phyloP scores from a whole-genome alignment of 148 eudicot genomes.

The Dysphania ambrosioides region DNA sequence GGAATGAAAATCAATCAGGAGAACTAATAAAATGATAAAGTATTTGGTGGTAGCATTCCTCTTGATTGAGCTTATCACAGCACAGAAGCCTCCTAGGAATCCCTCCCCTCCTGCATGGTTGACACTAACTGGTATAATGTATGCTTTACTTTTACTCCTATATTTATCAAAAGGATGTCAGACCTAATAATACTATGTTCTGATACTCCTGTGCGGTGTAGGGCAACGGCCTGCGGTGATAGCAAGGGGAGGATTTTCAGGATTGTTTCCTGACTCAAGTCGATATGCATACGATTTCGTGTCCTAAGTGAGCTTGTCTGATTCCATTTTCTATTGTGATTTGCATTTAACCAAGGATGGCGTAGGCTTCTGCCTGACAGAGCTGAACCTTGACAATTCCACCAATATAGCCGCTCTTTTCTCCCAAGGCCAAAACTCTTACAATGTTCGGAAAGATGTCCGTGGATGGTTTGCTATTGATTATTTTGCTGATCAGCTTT shows the following conservation, averaged over 20 bases:
- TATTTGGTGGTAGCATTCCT: constrained; percentile 31
- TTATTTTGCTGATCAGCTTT: constrained; percentile 37
- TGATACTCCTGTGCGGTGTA: background rate
- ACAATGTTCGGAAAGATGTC: constrained; percentile 54
- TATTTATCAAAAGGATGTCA: no score
- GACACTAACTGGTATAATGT: constrained; percentile 40
- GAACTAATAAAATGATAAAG: constrained; percentile 33
- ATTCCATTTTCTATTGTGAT: constrained; percentile 55
- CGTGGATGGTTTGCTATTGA: constrained; percentile 75
- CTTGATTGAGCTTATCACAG: constrained; percentile 24
- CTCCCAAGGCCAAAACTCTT: constrained; percentile 46
- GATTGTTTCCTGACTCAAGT: constrained; percentile 74
- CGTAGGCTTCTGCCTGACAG: constrained; percentile 53
- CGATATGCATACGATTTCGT: constrained; percentile 38
- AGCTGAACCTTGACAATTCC: constrained; percentile 49
- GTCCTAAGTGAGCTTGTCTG: constrained; percentile 35
- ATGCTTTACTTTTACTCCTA: background rate
- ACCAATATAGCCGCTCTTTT: constrained; percentile 40
- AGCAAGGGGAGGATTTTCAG: constrained; percentile 88
- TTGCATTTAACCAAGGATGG: constrained; percentile 68
- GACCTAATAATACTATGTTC: background rate
- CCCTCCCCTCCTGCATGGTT: constrained; percentile 29
- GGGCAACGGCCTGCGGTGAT: constrained; percentile 51
- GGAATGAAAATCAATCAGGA: constrained; percentile 6
- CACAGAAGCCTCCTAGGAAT: constrained; percentile 30